These are phyloP conservation scores for Pestalotiopsis sp. DNA, from an alignment of 2,329 filamentous ascomycete genomes.

Conservation along the genomic window DNA sequence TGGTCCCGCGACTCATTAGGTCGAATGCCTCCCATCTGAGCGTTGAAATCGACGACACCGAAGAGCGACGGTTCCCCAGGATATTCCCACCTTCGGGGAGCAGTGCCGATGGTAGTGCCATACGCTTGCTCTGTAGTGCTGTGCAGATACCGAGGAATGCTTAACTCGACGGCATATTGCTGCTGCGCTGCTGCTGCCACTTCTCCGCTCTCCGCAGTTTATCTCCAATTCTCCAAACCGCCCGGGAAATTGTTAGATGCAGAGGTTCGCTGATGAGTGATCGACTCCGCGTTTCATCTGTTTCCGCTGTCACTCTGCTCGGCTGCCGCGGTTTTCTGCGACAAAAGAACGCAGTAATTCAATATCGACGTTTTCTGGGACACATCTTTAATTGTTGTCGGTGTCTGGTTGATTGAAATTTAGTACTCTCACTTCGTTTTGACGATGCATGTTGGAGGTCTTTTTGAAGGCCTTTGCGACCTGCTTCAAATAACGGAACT, in stretches of 20 bases:
- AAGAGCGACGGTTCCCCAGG: neutral
- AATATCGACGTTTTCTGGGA: neutral
- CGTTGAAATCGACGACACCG: neutral
- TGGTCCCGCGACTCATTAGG: neutral
- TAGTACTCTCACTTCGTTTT: neutral
- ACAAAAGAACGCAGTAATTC: neutral
- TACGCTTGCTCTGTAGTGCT: neutral
- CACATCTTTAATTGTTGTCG: neutral
- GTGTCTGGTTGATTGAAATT: neutral
- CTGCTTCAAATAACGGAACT: neutral
- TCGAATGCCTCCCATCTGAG: neutral
- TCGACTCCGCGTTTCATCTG: neutral
- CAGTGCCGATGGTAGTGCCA: neutral
- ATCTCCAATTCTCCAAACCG: neutral
- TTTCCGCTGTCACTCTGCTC: neutral
- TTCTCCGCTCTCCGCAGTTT: neutral
- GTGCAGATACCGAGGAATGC: neutral
- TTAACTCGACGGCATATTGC: neutral
- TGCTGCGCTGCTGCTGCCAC: neutral
- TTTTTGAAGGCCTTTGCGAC: neutral
- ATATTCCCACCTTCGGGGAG: neutral
- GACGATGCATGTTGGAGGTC: neutral
- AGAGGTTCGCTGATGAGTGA: neutral
- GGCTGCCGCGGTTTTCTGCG: neutral
- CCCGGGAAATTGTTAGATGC: neutral